Evolutionary conservation across 805 yeast species (phyloP), one percentile per base, ranked within the genome.

Genomic region (Priceomyces castillae): DNA sequence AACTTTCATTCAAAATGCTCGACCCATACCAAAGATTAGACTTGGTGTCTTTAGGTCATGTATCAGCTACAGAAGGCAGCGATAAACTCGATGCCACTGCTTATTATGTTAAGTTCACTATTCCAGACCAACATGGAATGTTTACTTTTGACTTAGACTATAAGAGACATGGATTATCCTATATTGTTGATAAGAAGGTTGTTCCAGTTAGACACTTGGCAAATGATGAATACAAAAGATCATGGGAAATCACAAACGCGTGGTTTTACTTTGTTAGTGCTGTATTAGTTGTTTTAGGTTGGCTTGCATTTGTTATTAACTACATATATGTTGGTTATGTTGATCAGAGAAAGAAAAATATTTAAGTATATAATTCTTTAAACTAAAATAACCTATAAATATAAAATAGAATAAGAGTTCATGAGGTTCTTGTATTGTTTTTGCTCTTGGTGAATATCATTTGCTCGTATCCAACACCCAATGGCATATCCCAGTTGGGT

Each of bases 71-170:
- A 1, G 62, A 55, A 6, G 66, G 67, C 23, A 68, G 67, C 10
- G 57, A 54, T 2, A 63, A 69, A 4, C 64, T 74, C n/a, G 83
- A 81, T 56, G 57, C 74, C 31, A 67, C 61, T 38, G 60, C 69
- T 15, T 82, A 79, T 56, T 67, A 65, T 16, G 71, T 78, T 15
- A 65, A 70, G 41, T 89, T 94, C 65, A 76, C 75, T 37, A 66
- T 89, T 30, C 99, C 99, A 17, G 97, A 92, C 64, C 97, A 90
- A 58, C 96, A 94, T 65, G 99, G 99, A 44, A 86, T 94, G 78
- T 94, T 90, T 69, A 86, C 97, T 2, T 90, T 87, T 62, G 75
- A 76, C 48, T 74, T 86, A 37, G 84, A 86, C 55, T 90, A 90
- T 71, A 78, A 78, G 61, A 81, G 96, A 59, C 71, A 78, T 11